Percentiles rank a stretch among this genome's conserved stretches.
Conservation (phyloP, 345 rosid genomes). For the Angophora floribunda region DNA sequence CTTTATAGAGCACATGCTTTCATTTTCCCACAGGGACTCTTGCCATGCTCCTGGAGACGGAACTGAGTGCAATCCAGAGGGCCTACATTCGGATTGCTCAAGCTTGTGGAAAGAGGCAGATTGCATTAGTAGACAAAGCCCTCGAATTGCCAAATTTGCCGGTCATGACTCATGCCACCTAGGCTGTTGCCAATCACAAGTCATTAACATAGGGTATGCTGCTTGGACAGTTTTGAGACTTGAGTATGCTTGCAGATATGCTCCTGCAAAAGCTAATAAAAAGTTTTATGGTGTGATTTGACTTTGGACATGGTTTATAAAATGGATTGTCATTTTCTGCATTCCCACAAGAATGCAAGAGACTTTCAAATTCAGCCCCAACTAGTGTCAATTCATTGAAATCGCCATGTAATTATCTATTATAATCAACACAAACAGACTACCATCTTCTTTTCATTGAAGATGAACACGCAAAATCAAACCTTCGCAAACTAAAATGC, state of each 20-base stretch:
- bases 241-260: background rate
- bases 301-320: background rate
- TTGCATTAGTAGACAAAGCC: background rate
- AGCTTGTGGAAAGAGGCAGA: background rate
- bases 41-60: background rate
- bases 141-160: background rate
- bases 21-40: background rate
- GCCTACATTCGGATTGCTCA: background rate
- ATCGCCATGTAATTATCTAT: background rate
- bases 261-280: background rate
- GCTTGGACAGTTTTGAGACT: background rate
- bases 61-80: background rate
- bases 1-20: background rate
- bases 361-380: background rate
- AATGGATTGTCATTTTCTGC: background rate
- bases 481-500: background rate
- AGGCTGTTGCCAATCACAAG: background rate
- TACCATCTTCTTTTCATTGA: background rate
- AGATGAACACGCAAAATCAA: rapidly evolving
- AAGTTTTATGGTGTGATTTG: too few species aligned
- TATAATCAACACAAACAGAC: background rate
- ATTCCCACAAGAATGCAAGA: rapidly evolving
- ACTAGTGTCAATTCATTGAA: rapidly evolving
- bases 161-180: background rate
- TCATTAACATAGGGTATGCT: background rate